Percentiles rank a stretch among this genome's conserved stretches.
Evolutionary conservation across 768 basidiomycete genomes (phyloP).

Genomic region (Pleurotus eryngii): DNA sequence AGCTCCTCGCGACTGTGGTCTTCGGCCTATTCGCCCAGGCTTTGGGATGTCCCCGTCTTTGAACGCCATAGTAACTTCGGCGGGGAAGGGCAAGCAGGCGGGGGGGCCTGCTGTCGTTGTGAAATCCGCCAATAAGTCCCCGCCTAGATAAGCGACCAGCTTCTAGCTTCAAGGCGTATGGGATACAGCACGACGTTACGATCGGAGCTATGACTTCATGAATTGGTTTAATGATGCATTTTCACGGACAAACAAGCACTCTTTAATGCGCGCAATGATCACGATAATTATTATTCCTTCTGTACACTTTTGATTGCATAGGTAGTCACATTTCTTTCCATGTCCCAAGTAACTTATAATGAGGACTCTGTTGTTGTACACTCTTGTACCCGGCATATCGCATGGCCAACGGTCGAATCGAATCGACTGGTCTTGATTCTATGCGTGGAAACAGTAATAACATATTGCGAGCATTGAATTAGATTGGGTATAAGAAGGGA

Average conservation of each 20-base stretch:
- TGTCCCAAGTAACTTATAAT: no score
- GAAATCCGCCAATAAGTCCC: constrained; percentile 1
- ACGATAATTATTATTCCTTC: no score
- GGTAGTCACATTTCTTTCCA: no score
- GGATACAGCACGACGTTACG: background rate
- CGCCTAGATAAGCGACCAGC: background rate
- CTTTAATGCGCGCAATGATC: no score
- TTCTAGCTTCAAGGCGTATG: background rate
- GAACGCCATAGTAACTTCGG: constrained; percentile 28
- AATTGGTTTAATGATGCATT: background rate
- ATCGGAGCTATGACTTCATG: background rate
- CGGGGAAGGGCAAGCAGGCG: constrained; percentile 38
- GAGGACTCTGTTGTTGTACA: no score
- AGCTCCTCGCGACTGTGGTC: constrained; percentile 76
- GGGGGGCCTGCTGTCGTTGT: constrained; percentile 21
- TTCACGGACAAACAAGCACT: background rate
- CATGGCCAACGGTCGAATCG: no score
- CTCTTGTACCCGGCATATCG: no score
- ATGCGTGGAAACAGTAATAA: no score
- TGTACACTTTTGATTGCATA: no score
- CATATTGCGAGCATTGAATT: no score
- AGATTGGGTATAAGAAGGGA: no score
- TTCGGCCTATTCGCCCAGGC: constrained; percentile 38
- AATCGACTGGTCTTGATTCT: no score
- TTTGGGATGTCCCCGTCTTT: constrained; percentile 24